Base-by-base conservation (phyloP, 2,329 filamentous ascomycete genomes). In the Microsporum ferrugineum region DNA sequence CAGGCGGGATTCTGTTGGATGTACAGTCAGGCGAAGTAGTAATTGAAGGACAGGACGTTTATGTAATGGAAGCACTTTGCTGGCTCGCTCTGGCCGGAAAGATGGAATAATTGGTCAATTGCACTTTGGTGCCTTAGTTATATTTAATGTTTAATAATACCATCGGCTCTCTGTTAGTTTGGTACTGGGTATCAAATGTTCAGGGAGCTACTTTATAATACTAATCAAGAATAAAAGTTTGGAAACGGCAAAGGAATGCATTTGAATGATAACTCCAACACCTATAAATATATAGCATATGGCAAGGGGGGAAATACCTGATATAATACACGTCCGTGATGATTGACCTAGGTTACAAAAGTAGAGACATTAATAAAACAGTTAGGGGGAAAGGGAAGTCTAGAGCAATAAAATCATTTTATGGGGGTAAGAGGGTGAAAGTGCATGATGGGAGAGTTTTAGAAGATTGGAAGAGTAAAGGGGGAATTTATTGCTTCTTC, bases 401-500 rank as follows among this genome's bases (percentile, higher is more conserved):
- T 31, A 58, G 58, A 58, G 51, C 53, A 49, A 10, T 10, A 51
- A 14, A 61, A 56, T 43, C 17, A 58, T 47, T 53, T 60, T 60
- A 45, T 10, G 36, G 33, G 47, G 47, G 10, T 31, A 23, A 23
- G 17, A 23, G 10, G 47, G n/a, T 29, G 47, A 23, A 14, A 8
- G 53, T 36, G 53, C 29, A 27, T 7, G 31, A 57, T 39, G 8
- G 31, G 34, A 38, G 53, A 17, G 10, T 53, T 29, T 29, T 7
- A 53, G 17, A 23, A 23, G 17, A 53, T 29, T 29, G 5, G 10
- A 34, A 34, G 51, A 55, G 8, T 55, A 8, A 27, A 2, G 51
- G 23, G 17, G 49, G 23, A 53, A 53, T 10, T 31, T 10, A 27
- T 53, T 53, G 77, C 84, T 91, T 91, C 82, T 88, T 88, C 80